phyloP scores from a whole-genome alignment of 2,329 filamentous ascomycete species.

The Neobulgaria alba region DNA sequence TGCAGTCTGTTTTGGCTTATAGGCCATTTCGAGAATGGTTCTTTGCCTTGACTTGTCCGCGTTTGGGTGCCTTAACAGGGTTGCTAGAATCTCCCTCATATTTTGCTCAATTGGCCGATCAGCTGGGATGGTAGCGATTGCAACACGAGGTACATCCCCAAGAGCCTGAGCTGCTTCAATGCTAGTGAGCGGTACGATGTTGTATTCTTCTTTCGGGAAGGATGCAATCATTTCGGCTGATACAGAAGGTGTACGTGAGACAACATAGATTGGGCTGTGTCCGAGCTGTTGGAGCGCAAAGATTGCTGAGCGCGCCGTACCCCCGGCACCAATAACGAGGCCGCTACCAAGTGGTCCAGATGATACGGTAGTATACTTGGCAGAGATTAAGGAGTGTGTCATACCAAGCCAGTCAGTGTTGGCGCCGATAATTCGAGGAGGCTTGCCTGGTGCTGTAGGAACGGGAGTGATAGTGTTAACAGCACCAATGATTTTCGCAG shows the following conservation, averaged over 20 bases:
- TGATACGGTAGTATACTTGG: slow-evolving; percentile 18
- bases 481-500: slow-evolving; percentile 77
- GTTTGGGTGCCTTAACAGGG: slow-evolving; percentile 38
- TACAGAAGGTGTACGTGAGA: slow-evolving; percentile 67
- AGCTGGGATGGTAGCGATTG: slow-evolving; percentile 85
- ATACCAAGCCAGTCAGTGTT: slow-evolving; percentile 98
- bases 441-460: slow-evolving; percentile 26
- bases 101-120: slow-evolving; percentile 70
- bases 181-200: slow-evolving; percentile 55
- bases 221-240: slow-evolving; percentile 57
- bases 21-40: slow-evolving; percentile 89
- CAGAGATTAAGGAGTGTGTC: slow-evolving; percentile 55
- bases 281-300: slow-evolving; percentile 79
- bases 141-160: slow-evolving; percentile 52
- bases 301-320: slow-evolving; percentile 84
- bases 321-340: slow-evolving; percentile 83
- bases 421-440: slow-evolving; percentile 60
- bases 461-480: slow-evolving; percentile 85
- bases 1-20: slow-evolving; percentile 76
- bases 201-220: slow-evolving; percentile 65
- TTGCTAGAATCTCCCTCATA: slow-evolving; percentile 56
- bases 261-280: slow-evolving; percentile 77
- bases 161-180: slow-evolving; percentile 42
- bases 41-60: slow-evolving; percentile 31
- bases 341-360: slow-evolving; percentile 40